Evolutionary conservation across 768 basidiomycete species (phyloP).

Genomic region (Tulasnella calospora): DNA sequence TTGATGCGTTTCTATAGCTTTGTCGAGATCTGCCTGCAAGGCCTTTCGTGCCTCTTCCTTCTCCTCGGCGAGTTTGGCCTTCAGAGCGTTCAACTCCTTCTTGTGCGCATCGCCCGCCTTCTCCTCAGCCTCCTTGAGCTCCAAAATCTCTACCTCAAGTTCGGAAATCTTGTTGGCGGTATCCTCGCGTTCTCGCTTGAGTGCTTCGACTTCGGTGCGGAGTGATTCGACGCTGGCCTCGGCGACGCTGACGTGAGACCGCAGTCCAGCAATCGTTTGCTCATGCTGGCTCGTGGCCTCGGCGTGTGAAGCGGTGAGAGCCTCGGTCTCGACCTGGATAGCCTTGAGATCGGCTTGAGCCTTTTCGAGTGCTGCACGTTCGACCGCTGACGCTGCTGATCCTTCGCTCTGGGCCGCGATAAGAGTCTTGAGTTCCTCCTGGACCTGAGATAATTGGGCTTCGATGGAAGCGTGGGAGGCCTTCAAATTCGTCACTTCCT

Average conservation of each 20-base stretch:
- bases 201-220: conserved; percentile 46
- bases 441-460: conserved; percentile 50
- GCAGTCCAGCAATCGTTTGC: conserved; percentile 26
- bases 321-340: conserved; percentile 49
- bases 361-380: conserved; percentile 59
- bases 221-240: conserved; percentile 39
- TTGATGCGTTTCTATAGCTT: conserved; percentile 47
- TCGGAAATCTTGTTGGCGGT: conserved; percentile 67
- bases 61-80: conserved; percentile 31
- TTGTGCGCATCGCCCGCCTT: conserved; percentile 55
- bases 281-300: conserved; percentile 29
- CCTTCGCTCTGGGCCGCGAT: conserved; percentile 39
- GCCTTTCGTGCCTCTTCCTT: not conserved
- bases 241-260: conserved; percentile 23
- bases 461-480: conserved; percentile 48
- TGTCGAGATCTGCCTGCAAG: conserved; percentile 52
- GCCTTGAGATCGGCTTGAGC: conserved; percentile 59
- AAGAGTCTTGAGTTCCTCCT: conserved; percentile 45
- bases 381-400: conserved; percentile 50
- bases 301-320: conserved; percentile 46
- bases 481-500: conserved; percentile 8
- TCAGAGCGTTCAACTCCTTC: conserved; percentile 45
- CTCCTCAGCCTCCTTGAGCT: conserved; percentile 68
- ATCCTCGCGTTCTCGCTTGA: conserved; percentile 66
- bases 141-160: conserved; percentile 74